Evolutionary conservation across 352 stramenopile genomes (phyloP).

Genomic region (Phytopythium oedochilum): DNA sequence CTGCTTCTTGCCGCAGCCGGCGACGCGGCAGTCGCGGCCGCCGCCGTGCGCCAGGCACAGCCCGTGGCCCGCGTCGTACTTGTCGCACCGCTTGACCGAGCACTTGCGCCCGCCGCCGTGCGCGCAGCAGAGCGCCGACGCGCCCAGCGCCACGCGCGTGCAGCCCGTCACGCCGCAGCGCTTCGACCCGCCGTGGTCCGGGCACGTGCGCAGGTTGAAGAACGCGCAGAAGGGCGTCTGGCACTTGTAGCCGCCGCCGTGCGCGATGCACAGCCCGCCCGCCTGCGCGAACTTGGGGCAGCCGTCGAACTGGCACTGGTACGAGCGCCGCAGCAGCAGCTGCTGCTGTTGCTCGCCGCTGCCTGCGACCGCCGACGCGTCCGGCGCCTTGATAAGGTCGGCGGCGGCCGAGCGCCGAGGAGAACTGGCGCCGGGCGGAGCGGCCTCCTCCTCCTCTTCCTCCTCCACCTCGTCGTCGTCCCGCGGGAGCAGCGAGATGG

Average conservation of each 20-base stretch:
- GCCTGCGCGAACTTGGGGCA: conserved; percentile 63
- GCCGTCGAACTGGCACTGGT: conserved; percentile 39
- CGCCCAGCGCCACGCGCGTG: conserved; percentile 42
- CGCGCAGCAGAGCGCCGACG: conserved; percentile 47
- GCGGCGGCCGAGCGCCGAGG: no score
- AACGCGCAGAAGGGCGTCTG: conserved; percentile 67
- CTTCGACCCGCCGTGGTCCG: conserved; percentile 68
- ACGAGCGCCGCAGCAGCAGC: conserved; percentile 12
- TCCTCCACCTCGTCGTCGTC: conserved; percentile 15
- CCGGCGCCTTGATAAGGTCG: no score
- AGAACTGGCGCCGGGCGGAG: no score
- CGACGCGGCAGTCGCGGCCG: conserved; percentile 52
- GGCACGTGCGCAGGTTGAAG: conserved; percentile 68
- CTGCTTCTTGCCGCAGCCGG: conserved; percentile 65
- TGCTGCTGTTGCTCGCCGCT: no score
- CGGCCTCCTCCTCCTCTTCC: no score
- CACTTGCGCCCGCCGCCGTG: conserved; percentile 72
- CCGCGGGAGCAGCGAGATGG: conserved; percentile 28
- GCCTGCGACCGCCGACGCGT: no score
- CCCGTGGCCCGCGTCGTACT: conserved; percentile 64
- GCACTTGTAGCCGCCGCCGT: conserved; percentile 67
- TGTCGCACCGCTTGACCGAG: conserved; percentile 61
- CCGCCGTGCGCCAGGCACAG: conserved; percentile 69
- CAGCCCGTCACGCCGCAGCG: conserved; percentile 51
- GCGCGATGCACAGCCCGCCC: conserved; percentile 56